Base-by-base conservation (phyloP, 495 filamentous ascomycete species). In the Barbatosphaeria neglecta region DNA sequence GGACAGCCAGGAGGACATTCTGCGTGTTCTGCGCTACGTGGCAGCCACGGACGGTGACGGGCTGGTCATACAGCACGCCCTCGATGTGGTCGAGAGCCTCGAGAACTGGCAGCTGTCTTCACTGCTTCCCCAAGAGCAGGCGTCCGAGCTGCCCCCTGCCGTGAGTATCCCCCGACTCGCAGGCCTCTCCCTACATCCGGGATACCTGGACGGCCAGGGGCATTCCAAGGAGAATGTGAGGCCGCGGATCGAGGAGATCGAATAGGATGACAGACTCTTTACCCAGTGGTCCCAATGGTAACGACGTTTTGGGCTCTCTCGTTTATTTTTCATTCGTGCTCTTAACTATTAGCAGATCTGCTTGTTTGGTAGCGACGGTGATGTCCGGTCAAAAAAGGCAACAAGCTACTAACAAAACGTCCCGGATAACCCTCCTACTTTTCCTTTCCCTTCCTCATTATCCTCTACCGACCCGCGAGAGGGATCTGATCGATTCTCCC, bases 61-160 rank as follows among this genome's bases (percentile, higher is more conserved):
- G 8, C 66, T 92, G 54, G 85, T 89, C 11, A 74, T 75, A 48
- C 77, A 82, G 41, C 84, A 93, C 69, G 75, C 84, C 19, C 69
- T 68, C 19, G 80, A 77, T 45, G 75, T 90, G 44, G 60, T 82
- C 39, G 86, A 88, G 63, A 83, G 77, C 39, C 50, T 93, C 50
- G 77, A 84, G 59, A 78, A 75, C 18, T 87, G 81, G 83, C 68
- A 77, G 50, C 66, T 85, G 62, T 78, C 64, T 19, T 52, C 61
- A 24, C 50, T 80, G 44, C 31, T 76, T 43, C 54, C 68, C 31
- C 23, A 46, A 1, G 50, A 48, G 23, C 41, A 48, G 38, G 56
- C 24, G 47, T 23, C 20, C 44, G 47, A 13, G 19, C 19, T 46
- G 23, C n/a, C n/a, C n/a, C n/a, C n/a, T n/a, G n/a, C n/a, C n/a